Base-by-base conservation (phyloP, 1,284 basidiomycete species). In the Cystobasidium pallidum region DNA sequence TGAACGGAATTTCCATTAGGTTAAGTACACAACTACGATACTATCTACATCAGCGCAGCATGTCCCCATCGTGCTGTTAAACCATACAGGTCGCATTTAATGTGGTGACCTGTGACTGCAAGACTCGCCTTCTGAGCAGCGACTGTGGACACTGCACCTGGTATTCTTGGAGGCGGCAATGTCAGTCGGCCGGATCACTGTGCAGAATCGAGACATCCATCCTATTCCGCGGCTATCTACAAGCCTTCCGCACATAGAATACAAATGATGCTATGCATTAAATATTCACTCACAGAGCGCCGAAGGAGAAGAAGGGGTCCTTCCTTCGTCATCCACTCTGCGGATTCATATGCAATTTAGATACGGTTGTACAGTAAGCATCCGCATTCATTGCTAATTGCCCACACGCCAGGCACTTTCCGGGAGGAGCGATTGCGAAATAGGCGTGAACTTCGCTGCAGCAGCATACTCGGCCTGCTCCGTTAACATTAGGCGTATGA, bases 1-100 rank as follows among this genome's bases (percentile, higher is more conserved):
- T 41, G 39, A 7, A 41, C 10, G 47, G 39, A 51, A 51, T 51
- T 51, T 51, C 47, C 8, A 24, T 51, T 51, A 51, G 47, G 47
- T 51, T 51, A 51, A 51, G 47, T 51, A 51, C 47, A 51, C 47
- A n/a, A 51, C 47, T 51, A 51, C 47, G 47, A 51, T 51, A 51
- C 47, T 51, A 51, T 51, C 47, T 51, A 51, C 47, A 51, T 51
- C 47, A 51, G 47, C 8, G 47, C 47, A 51, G 47, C 47, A 51
- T 51, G 47, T 51, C 47, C 47, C 47, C 47, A 51, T 51, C 47
- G 47, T 51, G 47, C 47, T 8, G 47, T 51, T 51, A 51, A n/a
- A 51, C 47, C 47, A 51, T 51, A 51, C 47, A 51, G 47, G 47
- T 51, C 47, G 47, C 47, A 51, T 8, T 15, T 15, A 10, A 51